These are phyloP conservation scores for Phytophthora quininea DNA, from an alignment of 352 stramenopile species.

Conservation along the genomic window DNA sequence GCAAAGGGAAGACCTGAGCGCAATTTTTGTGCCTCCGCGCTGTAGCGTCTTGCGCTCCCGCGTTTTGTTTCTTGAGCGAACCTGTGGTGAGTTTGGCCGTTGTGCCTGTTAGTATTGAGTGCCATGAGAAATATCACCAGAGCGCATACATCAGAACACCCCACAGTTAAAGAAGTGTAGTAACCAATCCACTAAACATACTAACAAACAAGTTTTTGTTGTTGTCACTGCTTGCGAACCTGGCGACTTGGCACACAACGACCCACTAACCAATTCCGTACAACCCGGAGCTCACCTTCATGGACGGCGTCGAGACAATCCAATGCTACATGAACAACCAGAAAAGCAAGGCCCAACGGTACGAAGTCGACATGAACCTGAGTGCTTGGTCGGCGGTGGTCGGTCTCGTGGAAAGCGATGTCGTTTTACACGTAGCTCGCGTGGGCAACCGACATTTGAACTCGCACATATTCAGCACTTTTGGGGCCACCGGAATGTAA, in stretches of 20 bases:
- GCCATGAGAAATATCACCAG: constrained; percentile 17
- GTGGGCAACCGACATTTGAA: neutral
- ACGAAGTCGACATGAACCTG: neutral
- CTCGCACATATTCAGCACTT: neutral
- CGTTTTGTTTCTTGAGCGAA: constrained; percentile 27
- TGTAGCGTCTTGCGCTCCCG: constrained; percentile 9
- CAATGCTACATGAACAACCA: neutral
- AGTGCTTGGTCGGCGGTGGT: neutral
- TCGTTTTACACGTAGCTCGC: neutral
- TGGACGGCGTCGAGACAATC: neutral
- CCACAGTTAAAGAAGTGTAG: constrained; percentile 10
- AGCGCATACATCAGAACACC: constrained; percentile 10
- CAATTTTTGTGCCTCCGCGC: constrained; percentile 9
- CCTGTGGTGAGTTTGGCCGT: constrained; percentile 13
- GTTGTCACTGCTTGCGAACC: too few species aligned
- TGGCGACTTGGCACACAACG: neutral
- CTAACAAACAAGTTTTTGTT: neutral
- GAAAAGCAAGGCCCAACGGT: neutral
- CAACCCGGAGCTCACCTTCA: neutral
- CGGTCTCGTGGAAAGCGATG: neutral
- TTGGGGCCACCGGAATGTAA: neutral
- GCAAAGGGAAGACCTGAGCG: constrained; percentile 13
- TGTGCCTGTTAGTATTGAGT: constrained; percentile 16
- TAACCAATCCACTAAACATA: constrained; percentile 16
- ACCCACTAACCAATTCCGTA: neutral